phyloP scores from a whole-genome alignment of 805 yeast species.

The Candida krabiensis region DNA sequence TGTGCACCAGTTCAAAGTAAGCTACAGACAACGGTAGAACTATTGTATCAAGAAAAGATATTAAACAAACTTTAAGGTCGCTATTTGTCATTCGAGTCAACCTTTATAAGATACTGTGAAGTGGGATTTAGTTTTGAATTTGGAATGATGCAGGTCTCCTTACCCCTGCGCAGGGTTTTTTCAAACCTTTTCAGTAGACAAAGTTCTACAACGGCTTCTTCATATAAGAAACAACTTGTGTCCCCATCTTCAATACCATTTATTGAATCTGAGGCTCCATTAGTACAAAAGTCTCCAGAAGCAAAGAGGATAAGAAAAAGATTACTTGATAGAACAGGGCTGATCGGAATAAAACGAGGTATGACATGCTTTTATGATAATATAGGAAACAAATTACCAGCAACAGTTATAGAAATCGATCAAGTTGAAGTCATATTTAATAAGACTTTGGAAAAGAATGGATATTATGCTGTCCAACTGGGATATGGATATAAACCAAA shows the following conservation, averaged over 20 bases:
- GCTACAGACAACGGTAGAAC: too few relatives aligned
- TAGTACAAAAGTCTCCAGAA: conserved; percentile 65
- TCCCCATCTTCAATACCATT: conserved; percentile 54
- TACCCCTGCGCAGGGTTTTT: too few relatives aligned
- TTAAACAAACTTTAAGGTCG: too few relatives aligned
- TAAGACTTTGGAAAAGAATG: conserved; percentile 70
- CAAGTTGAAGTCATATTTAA: conserved; percentile 81
- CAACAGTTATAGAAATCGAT: conserved; percentile 85
- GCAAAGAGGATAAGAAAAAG: conserved; percentile 70
- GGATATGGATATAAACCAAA: conserved; percentile 76
- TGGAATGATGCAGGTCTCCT: too few relatives aligned
- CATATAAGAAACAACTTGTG: conserved; percentile 26
- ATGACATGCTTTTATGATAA: conserved; percentile 83
- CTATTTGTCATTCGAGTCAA: too few relatives aligned
- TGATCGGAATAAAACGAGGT: conserved; percentile 81
- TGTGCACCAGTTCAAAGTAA: too few relatives aligned
- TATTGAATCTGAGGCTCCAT: conserved; percentile 46
- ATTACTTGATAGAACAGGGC: conserved; percentile 77
- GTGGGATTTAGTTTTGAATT: too few relatives aligned
- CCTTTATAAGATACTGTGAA: too few relatives aligned
- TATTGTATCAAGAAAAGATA: too few relatives aligned
- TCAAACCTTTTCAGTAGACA: conserved; percentile 16
- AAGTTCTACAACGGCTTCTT: conserved; percentile 40
- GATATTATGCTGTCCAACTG: conserved; percentile 82
- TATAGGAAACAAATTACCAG: conserved; percentile 69